phyloP scores from a whole-genome alignment of 768 basidiomycete genomes.

The Calocera cornea region DNA sequence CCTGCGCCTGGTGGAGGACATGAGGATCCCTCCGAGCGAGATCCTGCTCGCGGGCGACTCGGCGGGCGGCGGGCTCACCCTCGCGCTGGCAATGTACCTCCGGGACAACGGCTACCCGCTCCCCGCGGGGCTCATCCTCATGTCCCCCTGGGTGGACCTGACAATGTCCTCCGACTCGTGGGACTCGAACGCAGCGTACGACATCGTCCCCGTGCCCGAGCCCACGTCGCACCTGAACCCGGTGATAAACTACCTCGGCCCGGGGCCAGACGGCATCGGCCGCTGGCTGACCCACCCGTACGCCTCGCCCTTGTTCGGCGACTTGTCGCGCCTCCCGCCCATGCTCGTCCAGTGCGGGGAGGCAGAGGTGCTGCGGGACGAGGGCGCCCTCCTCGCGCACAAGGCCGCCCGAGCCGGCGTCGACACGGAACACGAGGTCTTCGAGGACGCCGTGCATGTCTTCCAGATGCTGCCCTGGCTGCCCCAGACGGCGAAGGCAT shows the following conservation, averaged over 20 bases:
- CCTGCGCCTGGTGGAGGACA: conserved; percentile 71
- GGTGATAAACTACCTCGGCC: conserved; percentile 81
- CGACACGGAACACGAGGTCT: conserved; percentile 72
- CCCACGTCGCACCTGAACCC: conserved; percentile 82
- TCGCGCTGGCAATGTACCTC: conserved; percentile 84
- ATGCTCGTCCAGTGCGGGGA: conserved; percentile 86
- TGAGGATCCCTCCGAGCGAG: conserved; percentile 83
- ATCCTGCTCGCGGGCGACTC: conserved; percentile 81
- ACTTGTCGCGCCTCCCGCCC: conserved; percentile 75
- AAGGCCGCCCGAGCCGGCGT: conserved; percentile 84
- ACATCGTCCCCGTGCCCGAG: conserved; percentile 61
- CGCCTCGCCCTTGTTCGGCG: conserved; percentile 86
- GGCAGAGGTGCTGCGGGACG: conserved; percentile 89
- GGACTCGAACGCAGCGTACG: conserved; percentile 82
- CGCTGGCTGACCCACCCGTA: conserved; percentile 91
- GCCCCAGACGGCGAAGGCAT: conserved; percentile 6
- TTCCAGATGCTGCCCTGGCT: conserved; percentile 71
- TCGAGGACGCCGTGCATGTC: conserved; percentile 86
- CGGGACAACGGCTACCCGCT: conserved; percentile 79
- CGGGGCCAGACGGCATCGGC: conserved; percentile 28
- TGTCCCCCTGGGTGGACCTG: conserved; percentile 94
- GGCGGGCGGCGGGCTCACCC: conserved; percentile 77
- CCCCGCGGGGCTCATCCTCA: conserved; percentile 72
- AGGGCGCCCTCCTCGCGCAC: conserved; percentile 79
- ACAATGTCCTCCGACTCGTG: conserved; percentile 98